Evolutionary conservation across 2,329 filamentous ascomycete species (phyloP), one percentile per base, ranked within the genome.

Genomic region (Paraconiothyrium brasiliense): DNA sequence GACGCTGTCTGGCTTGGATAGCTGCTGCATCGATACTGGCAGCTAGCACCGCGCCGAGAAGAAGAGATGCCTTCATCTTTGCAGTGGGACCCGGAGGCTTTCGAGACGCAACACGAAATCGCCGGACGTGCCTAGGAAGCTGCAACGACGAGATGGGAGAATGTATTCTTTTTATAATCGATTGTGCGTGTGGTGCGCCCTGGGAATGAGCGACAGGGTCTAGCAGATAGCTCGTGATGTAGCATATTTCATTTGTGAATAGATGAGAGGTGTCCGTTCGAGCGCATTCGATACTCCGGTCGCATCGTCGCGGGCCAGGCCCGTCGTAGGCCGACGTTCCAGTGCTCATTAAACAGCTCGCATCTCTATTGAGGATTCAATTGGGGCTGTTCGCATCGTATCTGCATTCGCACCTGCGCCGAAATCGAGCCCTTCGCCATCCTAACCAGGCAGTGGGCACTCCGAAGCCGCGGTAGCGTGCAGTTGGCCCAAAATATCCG

Each of bases 231-330:
- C 39, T 47, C n/a, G 54, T 47, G 54, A 48, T 47, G 54, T 47
- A 56, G 60, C 63, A 65, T 60, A 59, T 64, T 73, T 74, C 71
- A 76, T 75, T 74, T 75, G 62, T 5, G 61, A 66, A 67, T 75
- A 75, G 61, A 76, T 74, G 68, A 74, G 58, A 20, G 48, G 47
- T 34, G 64, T 60, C 65, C 46, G 48, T 64, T 70, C 56, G 59
- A 61, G 66, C 61, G 51, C 39, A 61, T 59, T 56, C 60, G 46
- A 59, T 63, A 58, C 49, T 60, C 61, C 58, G 50, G 61, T 60
- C 54, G 48, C 58, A 65, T 58, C 57, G 54, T 54, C 54, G 50
- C 51, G 62, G 65, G 59, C 64, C 61, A 71, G 67, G 69, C 50
- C 61, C 55, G 47, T 58, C 65, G 61, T 64, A 59, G 54, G 55